Conservation (phyloP, 192 early-diverging fungal genomes). For the Phycomyces nitens region DNA sequence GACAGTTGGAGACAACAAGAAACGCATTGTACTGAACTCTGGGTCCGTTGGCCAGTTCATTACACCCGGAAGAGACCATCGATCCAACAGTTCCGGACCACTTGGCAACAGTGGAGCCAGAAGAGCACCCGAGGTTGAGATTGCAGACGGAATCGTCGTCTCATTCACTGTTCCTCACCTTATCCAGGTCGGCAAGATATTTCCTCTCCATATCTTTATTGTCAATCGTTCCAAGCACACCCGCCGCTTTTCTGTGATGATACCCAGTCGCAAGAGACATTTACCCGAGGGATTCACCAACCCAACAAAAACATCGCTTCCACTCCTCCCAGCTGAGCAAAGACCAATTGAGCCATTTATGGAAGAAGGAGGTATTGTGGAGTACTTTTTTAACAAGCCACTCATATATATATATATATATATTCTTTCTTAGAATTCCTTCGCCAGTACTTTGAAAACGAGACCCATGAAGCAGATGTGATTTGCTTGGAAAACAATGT, state of each 20-base stretch:
- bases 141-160: conserved; percentile 53
- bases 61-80: not conserved
- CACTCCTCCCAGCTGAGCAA: conserved; percentile 41
- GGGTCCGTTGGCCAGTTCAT: not conserved
- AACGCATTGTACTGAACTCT: conserved; percentile 10
- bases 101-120: not conserved
- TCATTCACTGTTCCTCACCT: conserved; percentile 42
- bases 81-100: not conserved
- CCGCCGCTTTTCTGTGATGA: conserved; percentile 47
- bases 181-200: conserved; percentile 49
- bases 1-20: conserved; percentile 7
- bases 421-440: conserved; percentile 37
- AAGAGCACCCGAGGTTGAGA: conserved; percentile 42
- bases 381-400: not conserved
- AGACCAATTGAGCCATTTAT: conserved; percentile 54
- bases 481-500: conserved; percentile 60
- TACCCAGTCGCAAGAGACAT: conserved; percentile 53
- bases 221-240: conserved; percentile 53
- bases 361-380: conserved; percentile 42
- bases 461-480: conserved; percentile 57
- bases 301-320: conserved; percentile 24
- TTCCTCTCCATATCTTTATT: conserved; percentile 52
- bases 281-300: conserved; percentile 8
- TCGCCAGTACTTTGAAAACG: conserved; percentile 51
- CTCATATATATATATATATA: not conserved